Evolutionary conservation across 2,329 filamentous ascomycete species (phyloP).

Genomic region (Dothistroma septosporum): DNA sequence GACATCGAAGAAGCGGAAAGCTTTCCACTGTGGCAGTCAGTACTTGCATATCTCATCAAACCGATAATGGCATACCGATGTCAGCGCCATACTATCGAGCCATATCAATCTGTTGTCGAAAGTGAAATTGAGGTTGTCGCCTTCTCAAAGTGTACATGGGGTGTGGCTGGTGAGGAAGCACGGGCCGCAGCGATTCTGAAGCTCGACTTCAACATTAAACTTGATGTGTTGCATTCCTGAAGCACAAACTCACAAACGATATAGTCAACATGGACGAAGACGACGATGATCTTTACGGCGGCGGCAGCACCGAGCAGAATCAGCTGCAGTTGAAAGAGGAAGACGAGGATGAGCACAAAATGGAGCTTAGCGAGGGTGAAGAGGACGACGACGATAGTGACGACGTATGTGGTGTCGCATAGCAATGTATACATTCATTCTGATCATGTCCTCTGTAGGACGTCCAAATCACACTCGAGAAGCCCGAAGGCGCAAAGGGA

Average conservation of each 20-base stretch:
- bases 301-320: slow-evolving; percentile 19
- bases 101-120: slow-evolving; percentile 20
- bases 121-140: neutral
- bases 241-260: neutral
- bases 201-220: slow-evolving; percentile 6
- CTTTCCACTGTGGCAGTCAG: slow-evolving; percentile 72
- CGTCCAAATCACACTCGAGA: slow-evolving; percentile 52
- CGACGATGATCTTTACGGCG: slow-evolving; percentile 50
- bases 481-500: slow-evolving; percentile 36
- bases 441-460: slow-evolving; percentile 36
- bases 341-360: slow-evolving; percentile 39
- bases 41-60: neutral
- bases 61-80: slow-evolving; percentile 27
- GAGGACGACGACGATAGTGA: slow-evolving; percentile 42
- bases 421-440: neutral
- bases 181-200: neutral
- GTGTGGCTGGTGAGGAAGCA: slow-evolving; percentile 3
- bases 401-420: slow-evolving; percentile 30
- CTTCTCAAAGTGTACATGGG: neutral
- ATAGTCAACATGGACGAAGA: slow-evolving; percentile 46
- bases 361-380: slow-evolving; percentile 45
- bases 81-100: slow-evolving; percentile 33
- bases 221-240: slow-evolving; percentile 5
- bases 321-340: slow-evolving; percentile 27
- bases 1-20: slow-evolving; percentile 99